Conservation (phyloP, 1,284 basidiomycete genomes). For the Meira miltonrushii region DNA sequence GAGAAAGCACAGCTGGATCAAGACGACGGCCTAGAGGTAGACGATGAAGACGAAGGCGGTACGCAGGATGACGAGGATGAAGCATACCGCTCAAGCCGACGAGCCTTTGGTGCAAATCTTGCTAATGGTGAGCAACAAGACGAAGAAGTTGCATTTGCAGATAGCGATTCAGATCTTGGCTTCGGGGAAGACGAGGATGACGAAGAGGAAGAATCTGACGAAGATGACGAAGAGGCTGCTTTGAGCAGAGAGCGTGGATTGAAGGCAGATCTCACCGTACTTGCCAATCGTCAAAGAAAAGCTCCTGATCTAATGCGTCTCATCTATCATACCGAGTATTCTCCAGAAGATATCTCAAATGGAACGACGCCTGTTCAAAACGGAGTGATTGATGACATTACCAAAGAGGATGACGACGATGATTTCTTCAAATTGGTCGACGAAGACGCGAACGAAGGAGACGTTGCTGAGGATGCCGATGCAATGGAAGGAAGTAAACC, state of each 20-base stretch:
- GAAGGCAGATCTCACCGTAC: conserved; percentile 60
- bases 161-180: conserved; percentile 51
- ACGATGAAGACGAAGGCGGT: conserved; percentile 30
- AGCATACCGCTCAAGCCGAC: conserved; percentile 14
- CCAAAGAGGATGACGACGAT: conserved; percentile 55
- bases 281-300: conserved; percentile 29
- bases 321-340: conserved; percentile 70
- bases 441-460: conserved; percentile 23
- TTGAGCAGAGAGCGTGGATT: conserved; percentile 74
- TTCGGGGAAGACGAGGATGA: conserved; percentile 49
- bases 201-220: conserved; percentile 23
- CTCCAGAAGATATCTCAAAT: conserved; percentile 67
- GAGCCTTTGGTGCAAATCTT: conserved; percentile 6
- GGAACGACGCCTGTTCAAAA: conserved; percentile 40
- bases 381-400: neutral
- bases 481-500: conserved; percentile 70
- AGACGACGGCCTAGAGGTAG: conserved; percentile 39
- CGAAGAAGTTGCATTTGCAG: conserved; percentile 47
- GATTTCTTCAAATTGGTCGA: conserved; percentile 67
- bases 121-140: conserved; percentile 17
- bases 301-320: conserved; percentile 74
- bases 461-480: conserved; percentile 52
- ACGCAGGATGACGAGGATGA: conserved; percentile 30
- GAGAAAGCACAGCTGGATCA: conserved; percentile 37
- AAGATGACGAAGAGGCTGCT: conserved; percentile 56